Base-by-base conservation (phyloP, 1,284 basidiomycete species). In the Cutaneotrichosporon dermatis region DNA sequence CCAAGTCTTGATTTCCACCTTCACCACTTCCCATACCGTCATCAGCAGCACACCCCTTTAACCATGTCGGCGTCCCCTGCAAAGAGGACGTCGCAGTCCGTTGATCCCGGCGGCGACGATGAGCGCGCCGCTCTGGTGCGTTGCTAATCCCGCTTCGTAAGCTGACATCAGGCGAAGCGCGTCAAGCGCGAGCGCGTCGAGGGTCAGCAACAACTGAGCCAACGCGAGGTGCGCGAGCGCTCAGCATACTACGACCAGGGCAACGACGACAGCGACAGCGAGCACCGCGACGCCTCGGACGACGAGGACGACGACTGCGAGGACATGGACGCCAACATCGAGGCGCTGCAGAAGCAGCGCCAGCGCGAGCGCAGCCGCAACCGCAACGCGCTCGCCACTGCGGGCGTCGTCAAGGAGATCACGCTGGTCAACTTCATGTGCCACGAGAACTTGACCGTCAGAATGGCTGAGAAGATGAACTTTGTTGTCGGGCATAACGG, bases 341-440 rank as follows among this genome's bases (percentile, higher is more conserved):
- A 45, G 34, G 60, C 55, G 2, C 33, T 49, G 33, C 44, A 13
- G n/a, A 16, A 13, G 11, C 50, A 51, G 39, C 50, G 50, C 50
- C 39, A 2, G 36, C 13, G 7, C 39, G 50, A 51, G 37, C 50
- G 50, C 16, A 41, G 7, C 37, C 50, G 39, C 39, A 25, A 41
- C 37, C n/a, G 37, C 37, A 16, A 51, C 5, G 50, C 15, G 6
- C 37, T 39, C 15, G 50, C 37, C 37, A 40, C 37, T 11, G 50
- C 88, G 67, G 95, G 94, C 10, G 87, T 95, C 62, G 89, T 98
- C 65, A 88, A 92, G 69, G 82, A 82, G 33, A 84, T 99, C 54
- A 87, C 90, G 69, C 85, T 96, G 82, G 82, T 86, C 72, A 89
- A 97, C 75, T 99, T 99, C 79, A 97, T 99, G 94, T 97, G 93